Conservation (phyloP, 225 moss, liverwort and hornwort species). For the Pleurozium schreberi region DNA sequence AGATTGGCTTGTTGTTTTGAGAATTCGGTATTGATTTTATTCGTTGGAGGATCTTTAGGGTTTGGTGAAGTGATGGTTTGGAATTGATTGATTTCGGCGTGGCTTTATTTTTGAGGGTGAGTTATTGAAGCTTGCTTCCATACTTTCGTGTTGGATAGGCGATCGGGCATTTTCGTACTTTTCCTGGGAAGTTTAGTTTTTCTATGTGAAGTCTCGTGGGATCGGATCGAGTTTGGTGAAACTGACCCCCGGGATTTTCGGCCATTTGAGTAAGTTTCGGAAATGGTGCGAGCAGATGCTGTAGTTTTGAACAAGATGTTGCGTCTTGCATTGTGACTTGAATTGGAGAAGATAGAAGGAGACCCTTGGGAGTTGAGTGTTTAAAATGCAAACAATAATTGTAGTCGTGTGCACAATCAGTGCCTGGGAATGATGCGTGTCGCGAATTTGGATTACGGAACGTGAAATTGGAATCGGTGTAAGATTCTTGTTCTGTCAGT, state of each 20-base stretch:
- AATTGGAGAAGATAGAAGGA: not conserved
- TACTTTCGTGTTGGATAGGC: not conserved
- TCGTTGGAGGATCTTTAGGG: not conserved
- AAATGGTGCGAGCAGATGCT: not conserved
- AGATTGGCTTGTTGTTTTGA: not conserved
- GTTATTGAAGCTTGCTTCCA: not conserved
- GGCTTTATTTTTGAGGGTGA: not conserved
- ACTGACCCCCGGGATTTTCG: not conserved
- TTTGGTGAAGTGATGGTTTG: not conserved
- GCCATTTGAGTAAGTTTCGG: not conserved
- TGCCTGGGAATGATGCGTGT: not conserved
- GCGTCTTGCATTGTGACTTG: conserved; percentile 3
- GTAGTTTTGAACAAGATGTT: not conserved
- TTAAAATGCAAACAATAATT: not conserved
- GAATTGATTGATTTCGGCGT: not conserved
- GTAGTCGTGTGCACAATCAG: not conserved
- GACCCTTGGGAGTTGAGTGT: not conserved
- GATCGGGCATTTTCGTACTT: not conserved
- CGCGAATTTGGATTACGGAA: not conserved
- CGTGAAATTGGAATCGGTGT: not conserved
- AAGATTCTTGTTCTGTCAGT: not conserved
- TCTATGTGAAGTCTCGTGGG: not conserved
- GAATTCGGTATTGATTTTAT: not conserved
- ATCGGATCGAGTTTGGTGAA: not conserved
- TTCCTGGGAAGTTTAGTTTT: not conserved